Evolutionary conservation across 192 early-diverging fungal species (phyloP), one percentile per base, ranked within the genome.

Genomic region (Coemansia sp.): DNA sequence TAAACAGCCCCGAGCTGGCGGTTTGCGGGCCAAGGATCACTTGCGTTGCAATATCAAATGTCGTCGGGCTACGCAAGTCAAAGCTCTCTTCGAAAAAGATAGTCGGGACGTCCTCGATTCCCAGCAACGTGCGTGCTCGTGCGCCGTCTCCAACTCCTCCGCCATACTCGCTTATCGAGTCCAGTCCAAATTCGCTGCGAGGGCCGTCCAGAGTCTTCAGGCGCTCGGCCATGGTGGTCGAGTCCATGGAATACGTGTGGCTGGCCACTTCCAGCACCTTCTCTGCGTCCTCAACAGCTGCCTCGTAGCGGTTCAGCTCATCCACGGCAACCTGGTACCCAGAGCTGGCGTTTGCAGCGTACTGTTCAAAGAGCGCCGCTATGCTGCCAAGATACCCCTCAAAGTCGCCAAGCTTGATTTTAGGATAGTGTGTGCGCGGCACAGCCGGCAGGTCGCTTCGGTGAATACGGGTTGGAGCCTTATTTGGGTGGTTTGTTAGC

Each of bases 31-130:
- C 86, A 77, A 51, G 87, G 62, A 64, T 94, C 82, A 74, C 86
- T 83, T n/a, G 62, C 3, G 71, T 72, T 26, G 91, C 92, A 16
- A 80, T 75, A 42, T 87, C 85, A 76, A 96, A 97, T 2, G 86
- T 92, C 44, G 91, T 81, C 17, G 96, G 96, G 60, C 94, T 91
- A 55, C 89, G 86, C 18, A 98, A 82, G 49, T 88, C 87, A 60
- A 99, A 98, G 26, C 83, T 68, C 9, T 83, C 78, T 16, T 91
- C 81, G 38, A 96, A 91, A 67, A 93, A 99, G 40, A 97, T 83
- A 0, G 84, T 62, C 10, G 97, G 97, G 2, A 99, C 88, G 8
- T 85, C 87, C 43, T 87, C 86, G 6, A 96, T 82, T 18, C 86
- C 74, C 0, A 87, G 90, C n/a, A 86, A 62, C 11, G 12, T 41